phyloP scores from a whole-genome alignment of 352 stramenopile genomes.

The Pythium folliculosum region DNA sequence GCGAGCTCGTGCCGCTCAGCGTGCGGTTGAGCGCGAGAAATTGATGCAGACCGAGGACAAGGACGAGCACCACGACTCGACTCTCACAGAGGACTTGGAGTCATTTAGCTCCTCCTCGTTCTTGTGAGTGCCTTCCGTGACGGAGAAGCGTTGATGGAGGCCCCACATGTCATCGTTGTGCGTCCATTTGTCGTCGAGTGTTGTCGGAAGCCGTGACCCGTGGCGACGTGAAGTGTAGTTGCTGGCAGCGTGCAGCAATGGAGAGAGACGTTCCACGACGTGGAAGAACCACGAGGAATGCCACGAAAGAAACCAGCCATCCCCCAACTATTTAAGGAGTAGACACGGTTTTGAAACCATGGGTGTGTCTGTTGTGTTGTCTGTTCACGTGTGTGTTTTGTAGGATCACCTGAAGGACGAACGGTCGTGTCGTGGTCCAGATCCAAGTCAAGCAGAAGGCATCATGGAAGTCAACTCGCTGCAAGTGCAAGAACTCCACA shows the following conservation, averaged over 20 bases:
- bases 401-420: slow-evolving; percentile 4
- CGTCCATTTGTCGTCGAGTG: slow-evolving; percentile 21
- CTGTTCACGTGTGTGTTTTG: slow-evolving; percentile 5
- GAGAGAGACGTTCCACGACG: background rate
- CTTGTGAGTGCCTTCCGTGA: slow-evolving; percentile 47
- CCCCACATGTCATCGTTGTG: slow-evolving; percentile 10
- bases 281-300: background rate
- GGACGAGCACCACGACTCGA: slow-evolving; percentile 67
- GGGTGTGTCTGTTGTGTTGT: background rate
- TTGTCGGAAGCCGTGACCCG: slow-evolving; percentile 5
- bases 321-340: slow-evolving; percentile 36
- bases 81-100: slow-evolving; percentile 78
- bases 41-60: slow-evolving; percentile 60
- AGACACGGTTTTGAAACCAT: slow-evolving; percentile 36
- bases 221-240: slow-evolving; percentile 18
- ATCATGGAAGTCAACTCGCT: slow-evolving; percentile 46
- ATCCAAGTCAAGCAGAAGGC: background rate
- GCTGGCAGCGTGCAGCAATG: slow-evolving; percentile 1
- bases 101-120: slow-evolving; percentile 88
- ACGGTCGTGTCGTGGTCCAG: background rate
- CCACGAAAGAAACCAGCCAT: slow-evolving; percentile 13
- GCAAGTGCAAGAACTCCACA: slow-evolving; percentile 67
- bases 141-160: background rate
- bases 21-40: slow-evolving; percentile 70
- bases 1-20: slow-evolving; percentile 48